phyloP scores from a whole-genome alignment of 768 basidiomycete genomes.

The Nevesoporus exiguus region DNA sequence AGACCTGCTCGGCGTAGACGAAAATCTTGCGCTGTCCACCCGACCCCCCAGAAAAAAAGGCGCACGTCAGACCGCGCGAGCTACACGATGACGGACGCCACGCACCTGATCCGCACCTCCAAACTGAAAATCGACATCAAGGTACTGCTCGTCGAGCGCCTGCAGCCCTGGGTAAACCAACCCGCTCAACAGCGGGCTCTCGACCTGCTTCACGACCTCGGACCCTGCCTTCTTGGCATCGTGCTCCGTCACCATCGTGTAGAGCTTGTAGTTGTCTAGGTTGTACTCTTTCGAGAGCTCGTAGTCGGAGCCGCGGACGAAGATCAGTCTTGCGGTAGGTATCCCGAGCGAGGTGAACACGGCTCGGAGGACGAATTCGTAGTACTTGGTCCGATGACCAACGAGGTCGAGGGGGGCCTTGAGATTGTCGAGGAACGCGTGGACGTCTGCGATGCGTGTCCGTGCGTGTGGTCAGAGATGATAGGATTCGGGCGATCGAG shows the following conservation, averaged over 20 bases:
- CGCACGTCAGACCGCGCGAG: background rate
- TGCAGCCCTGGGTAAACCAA: conserved; percentile 95
- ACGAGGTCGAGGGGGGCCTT: conserved; percentile 96
- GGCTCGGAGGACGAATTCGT: conserved; percentile 73
- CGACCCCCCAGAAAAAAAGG: background rate
- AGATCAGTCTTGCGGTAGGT: conserved; percentile 76
- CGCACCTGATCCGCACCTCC: conserved; percentile 94
- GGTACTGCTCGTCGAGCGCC: conserved; percentile 96
- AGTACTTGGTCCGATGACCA: conserved; percentile 84
- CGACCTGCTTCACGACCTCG: conserved; percentile 97
- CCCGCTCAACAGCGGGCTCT: conserved; percentile 86
- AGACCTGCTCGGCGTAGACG: conserved; percentile 94
- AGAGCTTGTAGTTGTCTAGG: conserved; percentile 90
- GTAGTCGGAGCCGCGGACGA: conserved; percentile 90
- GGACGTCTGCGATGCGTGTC: conserved; percentile 59
- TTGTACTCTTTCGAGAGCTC: conserved; percentile 91
- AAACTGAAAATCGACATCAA: conserved; percentile 95
- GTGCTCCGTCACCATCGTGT: conserved; percentile 89
- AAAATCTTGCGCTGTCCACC: conserved; percentile 89
- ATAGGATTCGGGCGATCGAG: background rate
- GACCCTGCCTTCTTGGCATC: conserved; percentile 98
- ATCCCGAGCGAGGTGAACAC: conserved; percentile 90
- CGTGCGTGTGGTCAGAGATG: background rate
- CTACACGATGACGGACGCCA: background rate
- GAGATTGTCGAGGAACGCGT: conserved; percentile 96